These are phyloP conservation scores for Hydnomerulius pinastri DNA, from an alignment of 768 basidiomycete genomes.

Conservation along the genomic window DNA sequence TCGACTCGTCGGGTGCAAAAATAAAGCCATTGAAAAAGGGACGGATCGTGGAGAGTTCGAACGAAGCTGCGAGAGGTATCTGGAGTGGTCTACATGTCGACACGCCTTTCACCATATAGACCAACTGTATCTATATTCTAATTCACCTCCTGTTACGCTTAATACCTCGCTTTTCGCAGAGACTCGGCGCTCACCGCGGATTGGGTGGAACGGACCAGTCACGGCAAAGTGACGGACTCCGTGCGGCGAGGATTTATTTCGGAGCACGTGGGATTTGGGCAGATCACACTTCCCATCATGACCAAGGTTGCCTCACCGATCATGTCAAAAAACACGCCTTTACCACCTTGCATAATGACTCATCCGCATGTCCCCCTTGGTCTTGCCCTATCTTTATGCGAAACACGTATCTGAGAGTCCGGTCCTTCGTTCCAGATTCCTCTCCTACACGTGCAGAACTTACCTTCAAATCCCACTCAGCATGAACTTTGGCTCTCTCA, in stretches of 20 bases:
- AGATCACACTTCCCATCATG: too few relatives aligned
- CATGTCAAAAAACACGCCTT: conserved; percentile 35
- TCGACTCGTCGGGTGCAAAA: conserved; percentile 86
- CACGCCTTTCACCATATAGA: conserved; percentile 57
- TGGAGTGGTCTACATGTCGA: conserved; percentile 89
- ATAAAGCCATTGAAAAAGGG: conserved; percentile 74
- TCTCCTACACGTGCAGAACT: conserved; percentile 7
- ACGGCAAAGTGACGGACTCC: too few relatives aligned
- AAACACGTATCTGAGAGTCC: too few relatives aligned
- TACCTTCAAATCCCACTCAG: conserved; percentile 5
- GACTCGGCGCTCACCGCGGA: too few relatives aligned
- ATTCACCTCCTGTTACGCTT: conserved; percentile 1
- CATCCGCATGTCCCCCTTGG: conserved; percentile 1
- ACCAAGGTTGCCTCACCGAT: conserved; percentile 1
- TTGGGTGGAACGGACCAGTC: too few relatives aligned
- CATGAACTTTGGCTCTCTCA: conserved; percentile 6
- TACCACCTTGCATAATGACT: conserved; percentile 28
- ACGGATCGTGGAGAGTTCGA: conserved; percentile 71
- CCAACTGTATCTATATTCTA: conserved; percentile 9
- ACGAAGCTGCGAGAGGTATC: conserved; percentile 82
- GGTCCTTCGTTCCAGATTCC: background rate
- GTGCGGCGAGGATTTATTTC: too few relatives aligned
- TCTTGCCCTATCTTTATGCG: conserved; percentile 12
- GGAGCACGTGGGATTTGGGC: background rate
- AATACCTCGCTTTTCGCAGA: background rate